A percentile compares a stretch with the other conserved stretches of the same genome.
Conservation (phyloP, 352 stramenopile genomes). For the Phytophthora tubulina region DNA sequence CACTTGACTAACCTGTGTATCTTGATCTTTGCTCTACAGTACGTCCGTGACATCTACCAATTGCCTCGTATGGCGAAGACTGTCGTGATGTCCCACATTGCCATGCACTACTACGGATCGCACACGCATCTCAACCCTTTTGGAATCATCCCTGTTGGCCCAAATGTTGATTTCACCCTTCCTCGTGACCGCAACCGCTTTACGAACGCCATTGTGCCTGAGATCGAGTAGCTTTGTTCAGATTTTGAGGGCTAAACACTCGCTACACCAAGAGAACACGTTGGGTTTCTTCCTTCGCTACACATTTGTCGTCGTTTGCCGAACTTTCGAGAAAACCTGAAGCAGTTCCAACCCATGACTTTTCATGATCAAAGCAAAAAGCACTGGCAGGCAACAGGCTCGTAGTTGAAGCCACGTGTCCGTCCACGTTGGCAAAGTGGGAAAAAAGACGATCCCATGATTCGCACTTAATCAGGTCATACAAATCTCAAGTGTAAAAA, state of each 20-base stretch:
- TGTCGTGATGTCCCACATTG: slow-evolving; percentile 58
- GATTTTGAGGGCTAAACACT: background rate
- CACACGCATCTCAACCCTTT: slow-evolving; percentile 60
- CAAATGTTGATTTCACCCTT: slow-evolving; percentile 36
- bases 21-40: slow-evolving; percentile 50
- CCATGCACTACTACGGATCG: slow-evolving; percentile 71
- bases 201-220: slow-evolving; percentile 20
- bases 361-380: slow-evolving; percentile 1
- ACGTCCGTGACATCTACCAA: slow-evolving; percentile 57
- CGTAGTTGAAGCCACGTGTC: slow-evolving; percentile 8
- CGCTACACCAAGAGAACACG: background rate
- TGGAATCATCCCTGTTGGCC: slow-evolving; percentile 47
- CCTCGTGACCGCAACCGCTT: slow-evolving; percentile 52
- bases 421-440: background rate
- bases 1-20: slow-evolving; percentile 10
- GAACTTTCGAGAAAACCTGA: slow-evolving; percentile 2
- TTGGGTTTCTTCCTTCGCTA: background rate
- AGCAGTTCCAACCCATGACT: background rate
- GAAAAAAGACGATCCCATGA: background rate
- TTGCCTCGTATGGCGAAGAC: slow-evolving; percentile 44
- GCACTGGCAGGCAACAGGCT: background rate
- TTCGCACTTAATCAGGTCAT: slow-evolving; percentile 2
- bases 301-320: slow-evolving; percentile 1
- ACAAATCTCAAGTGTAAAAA: slow-evolving; percentile 26
- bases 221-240: slow-evolving; percentile 2